A percentile compares a stretch with the other conserved stretches of the same genome.
Conservation (phyloP, 345 rosid genomes). For the Sonneratia caseolaris region DNA sequence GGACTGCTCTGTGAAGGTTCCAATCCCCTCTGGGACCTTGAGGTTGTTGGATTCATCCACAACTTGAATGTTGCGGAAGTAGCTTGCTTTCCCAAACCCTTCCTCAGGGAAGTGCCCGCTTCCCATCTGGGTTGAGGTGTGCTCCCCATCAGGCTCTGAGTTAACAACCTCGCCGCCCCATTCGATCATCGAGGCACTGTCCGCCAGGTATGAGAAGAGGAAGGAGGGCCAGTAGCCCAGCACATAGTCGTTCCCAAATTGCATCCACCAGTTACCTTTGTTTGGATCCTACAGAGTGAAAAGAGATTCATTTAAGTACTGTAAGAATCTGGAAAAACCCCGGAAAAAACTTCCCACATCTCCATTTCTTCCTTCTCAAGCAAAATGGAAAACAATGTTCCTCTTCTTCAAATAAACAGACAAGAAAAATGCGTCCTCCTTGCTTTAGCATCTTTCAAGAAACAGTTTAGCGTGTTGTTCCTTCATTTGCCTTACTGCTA, state of each 20-base stretch:
- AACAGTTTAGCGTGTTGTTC: no score
- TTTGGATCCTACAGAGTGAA: slow-evolving; percentile 58
- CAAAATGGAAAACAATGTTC: no score
- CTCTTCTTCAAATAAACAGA: no score
- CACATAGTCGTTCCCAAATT: slow-evolving; percentile 77
- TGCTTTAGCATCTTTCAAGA: no score
- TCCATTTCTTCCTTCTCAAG: no score
- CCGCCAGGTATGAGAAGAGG: slow-evolving; percentile 82
- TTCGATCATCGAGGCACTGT: slow-evolving; percentile 90
- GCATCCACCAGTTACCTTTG: slow-evolving; percentile 99
- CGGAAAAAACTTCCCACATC: no score
- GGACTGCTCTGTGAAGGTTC: slow-evolving; percentile 89
- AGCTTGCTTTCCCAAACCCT: slow-evolving; percentile 89
- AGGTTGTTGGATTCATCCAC: slow-evolving; percentile 88
- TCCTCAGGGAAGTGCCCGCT: slow-evolving; percentile 89
- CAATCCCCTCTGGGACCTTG: slow-evolving; percentile 75
- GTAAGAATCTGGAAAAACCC: no score
- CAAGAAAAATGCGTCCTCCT: no score
- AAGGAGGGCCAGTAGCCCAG: slow-evolving; percentile 94
- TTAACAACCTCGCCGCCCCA: slow-evolving; percentile 99
- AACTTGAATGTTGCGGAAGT: slow-evolving; percentile 81
- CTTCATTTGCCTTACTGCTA: no score
- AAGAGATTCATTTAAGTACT: neutral
- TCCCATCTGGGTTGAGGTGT: slow-evolving; percentile 95
- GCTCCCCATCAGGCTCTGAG: slow-evolving; percentile 70